Evolutionary conservation across 805 yeast genomes (phyloP), one percentile per base, ranked within the genome.

Genomic region (Candida anglica): DNA sequence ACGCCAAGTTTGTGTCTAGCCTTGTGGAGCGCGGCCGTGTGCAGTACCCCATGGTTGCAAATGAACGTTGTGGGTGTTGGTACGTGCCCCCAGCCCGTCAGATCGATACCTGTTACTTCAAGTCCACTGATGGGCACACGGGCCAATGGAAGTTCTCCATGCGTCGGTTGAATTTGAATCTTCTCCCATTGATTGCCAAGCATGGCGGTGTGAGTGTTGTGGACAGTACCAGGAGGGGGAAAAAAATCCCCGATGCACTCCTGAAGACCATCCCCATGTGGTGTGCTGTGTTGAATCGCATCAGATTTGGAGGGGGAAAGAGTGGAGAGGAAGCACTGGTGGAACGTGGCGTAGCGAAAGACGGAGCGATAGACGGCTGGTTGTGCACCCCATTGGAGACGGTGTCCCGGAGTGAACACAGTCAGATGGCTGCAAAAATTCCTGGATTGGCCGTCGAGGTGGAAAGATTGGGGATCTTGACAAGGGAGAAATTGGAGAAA

Each of bases 51-150:
- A 30, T 76, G 6, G 53, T 79, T 2, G 83, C 95, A 4, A 88
- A 88, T 53, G 91, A 84, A 52, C 60, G 96, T 33, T 87, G 96
- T 56, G 96, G 96, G 0, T 50, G 75, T 10, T 88, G 96, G 96
- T 88, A 88, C 46, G 75, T 81, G 3, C 64, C 73, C 0, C 78
- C 83, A 0, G 36, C 40, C 0, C 29, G 43, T 0, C 61, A 57
- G 16, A 28, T 35, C 0, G 76, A 71, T 3, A 66, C 81, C 0
- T 32, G 31, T 23, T 87, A 88, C 49, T 88, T 88, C 62, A 88
- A 88, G 50, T 83, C 94, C 17, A 88, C 96, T 0, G 96, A 88
- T 58, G 97, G 97, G 0, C 97, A 88, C 48, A 78, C 77, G 0
- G 72, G 73, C 35, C 79, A 85, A 43, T 88, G 96, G 96, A 69